phyloP scores from a whole-genome alignment of 2,329 filamentous ascomycete species.

The Trichoderma oligosporum region DNA sequence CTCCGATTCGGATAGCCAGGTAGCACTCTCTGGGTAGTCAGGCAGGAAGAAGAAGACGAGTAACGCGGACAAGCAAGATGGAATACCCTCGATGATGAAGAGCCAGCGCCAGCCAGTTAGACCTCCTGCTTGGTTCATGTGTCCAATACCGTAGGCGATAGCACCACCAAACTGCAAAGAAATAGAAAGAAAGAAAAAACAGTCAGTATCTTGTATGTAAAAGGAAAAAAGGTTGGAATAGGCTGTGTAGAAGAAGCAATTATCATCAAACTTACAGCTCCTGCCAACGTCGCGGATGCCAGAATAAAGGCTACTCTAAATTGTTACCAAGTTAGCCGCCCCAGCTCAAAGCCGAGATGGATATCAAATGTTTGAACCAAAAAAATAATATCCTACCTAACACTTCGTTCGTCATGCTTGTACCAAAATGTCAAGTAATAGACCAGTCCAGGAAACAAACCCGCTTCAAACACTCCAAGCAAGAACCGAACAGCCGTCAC shows the following conservation, averaged over 20 bases:
- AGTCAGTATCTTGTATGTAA: neutral
- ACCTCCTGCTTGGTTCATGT: conserved; percentile 62
- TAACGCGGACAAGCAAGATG: conserved; percentile 60
- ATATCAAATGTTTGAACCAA: no score
- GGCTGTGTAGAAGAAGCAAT: neutral
- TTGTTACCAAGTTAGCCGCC: no score
- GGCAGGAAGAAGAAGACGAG: conserved; percentile 64
- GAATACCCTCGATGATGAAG: conserved; percentile 61
- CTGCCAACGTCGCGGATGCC: conserved; percentile 64
- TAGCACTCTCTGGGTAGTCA: conserved; percentile 62
- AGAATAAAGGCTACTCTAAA: conserved; percentile 67
- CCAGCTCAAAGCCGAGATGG: no score
- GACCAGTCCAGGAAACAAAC: conserved; percentile 57
- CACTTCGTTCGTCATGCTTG: conserved; percentile 62
- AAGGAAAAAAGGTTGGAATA: no score
- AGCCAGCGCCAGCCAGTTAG: conserved; percentile 67
- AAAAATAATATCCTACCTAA: conserved; percentile 37
- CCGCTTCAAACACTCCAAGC: conserved; percentile 66
- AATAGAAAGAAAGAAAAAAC: no score
- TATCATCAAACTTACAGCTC: conserved; percentile 44
- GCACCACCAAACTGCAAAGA: conserved; percentile 57
- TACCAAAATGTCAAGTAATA: conserved; percentile 74
- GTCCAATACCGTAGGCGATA: conserved; percentile 67
- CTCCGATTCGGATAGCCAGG: conserved; percentile 59
- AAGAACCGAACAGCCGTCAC: conserved; percentile 66